phyloP scores from a whole-genome alignment of 2,329 filamentous ascomycete species.

The Phaeosphaeriaceae sp. region DNA sequence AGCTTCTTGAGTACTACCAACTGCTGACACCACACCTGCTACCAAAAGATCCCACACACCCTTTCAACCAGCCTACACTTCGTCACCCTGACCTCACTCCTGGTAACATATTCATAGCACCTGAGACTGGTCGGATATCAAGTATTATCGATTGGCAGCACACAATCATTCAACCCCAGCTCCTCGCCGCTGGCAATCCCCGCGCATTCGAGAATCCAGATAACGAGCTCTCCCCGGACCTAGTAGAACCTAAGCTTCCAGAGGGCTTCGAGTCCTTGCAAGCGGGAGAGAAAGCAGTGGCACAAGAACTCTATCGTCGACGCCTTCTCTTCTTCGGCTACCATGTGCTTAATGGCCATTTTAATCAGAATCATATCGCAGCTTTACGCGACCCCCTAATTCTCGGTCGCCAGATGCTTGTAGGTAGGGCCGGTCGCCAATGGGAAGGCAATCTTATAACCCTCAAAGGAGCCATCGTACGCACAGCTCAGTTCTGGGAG shows the following conservation, averaged over 20 bases:
- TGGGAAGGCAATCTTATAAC: no score
- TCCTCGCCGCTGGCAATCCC: slow-evolving; percentile 19
- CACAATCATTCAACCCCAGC: slow-evolving; percentile 15
- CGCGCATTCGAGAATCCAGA: slow-evolving; percentile 20
- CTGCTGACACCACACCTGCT: slow-evolving; percentile 16
- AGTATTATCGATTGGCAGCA: slow-evolving; percentile 23
- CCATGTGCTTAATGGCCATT: slow-evolving; percentile 14
- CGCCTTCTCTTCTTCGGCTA: slow-evolving; percentile 19
- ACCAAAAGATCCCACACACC: slow-evolving; percentile 14
- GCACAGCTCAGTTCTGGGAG: no score
- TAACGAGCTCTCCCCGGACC: slow-evolving; percentile 6
- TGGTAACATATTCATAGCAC: slow-evolving; percentile 20
- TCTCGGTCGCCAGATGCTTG: slow-evolving; percentile 20
- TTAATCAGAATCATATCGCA: slow-evolving; percentile 16
- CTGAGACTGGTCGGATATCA: slow-evolving; percentile 15
- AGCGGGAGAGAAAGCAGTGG: slow-evolving; percentile 10
- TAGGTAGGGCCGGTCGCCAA: slow-evolving; percentile 4
- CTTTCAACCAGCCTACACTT: slow-evolving; percentile 18
- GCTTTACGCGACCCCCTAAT: slow-evolving; percentile 18
- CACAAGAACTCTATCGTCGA: slow-evolving; percentile 14
- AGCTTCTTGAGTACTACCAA: slow-evolving; percentile 11
- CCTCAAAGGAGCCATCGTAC: no score
- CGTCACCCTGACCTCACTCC: slow-evolving; percentile 21
- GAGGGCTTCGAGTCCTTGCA: slow-evolving; percentile 10
- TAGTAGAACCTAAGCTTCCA: slow-evolving; percentile 16